Conservation (phyloP, 83 land plant genomes). For the Diphasiastrum complanatum region DNA sequence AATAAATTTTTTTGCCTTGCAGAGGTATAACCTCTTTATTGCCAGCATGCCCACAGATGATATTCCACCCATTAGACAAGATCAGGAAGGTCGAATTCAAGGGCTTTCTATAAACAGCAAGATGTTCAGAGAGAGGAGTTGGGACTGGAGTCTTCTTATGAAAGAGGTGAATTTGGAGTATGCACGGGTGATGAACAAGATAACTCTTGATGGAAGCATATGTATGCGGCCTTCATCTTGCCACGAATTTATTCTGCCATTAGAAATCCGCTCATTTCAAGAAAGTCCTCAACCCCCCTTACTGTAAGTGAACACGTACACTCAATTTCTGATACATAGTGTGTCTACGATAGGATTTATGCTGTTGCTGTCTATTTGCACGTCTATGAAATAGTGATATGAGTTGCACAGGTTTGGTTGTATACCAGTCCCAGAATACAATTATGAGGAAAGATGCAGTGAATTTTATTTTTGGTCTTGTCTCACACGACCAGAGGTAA, state of each 20-base stretch:
- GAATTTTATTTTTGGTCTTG: conserved; percentile 37
- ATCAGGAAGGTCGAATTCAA: conserved; percentile 22
- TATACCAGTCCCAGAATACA: conserved; percentile 22
- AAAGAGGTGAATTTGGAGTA: conserved; percentile 28
- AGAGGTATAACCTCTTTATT: conserved; percentile 28
- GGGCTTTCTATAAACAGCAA: conserved; percentile 16
- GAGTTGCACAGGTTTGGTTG: conserved; percentile 26
- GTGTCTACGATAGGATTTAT: neutral
- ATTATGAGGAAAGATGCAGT: conserved; percentile 31
- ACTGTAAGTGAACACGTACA: neutral
- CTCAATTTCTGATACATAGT: no score
- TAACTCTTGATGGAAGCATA: conserved; percentile 24
- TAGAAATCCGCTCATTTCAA: conserved; percentile 9
- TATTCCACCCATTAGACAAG: conserved; percentile 19
- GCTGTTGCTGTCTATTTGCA: neutral
- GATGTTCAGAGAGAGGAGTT: conserved; percentile 15
- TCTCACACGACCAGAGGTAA: conserved; percentile 31
- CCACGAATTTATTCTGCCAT: conserved; percentile 24
- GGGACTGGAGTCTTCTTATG: conserved; percentile 10
- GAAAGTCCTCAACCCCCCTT: neutral
- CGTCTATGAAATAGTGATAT: neutral
- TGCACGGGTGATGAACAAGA: conserved; percentile 34
- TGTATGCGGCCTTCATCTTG: conserved; percentile 1
- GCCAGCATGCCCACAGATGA: conserved; percentile 34
- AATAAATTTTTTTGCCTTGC: conserved; percentile 6